These are phyloP conservation scores for Persicaria tinctoria DNA, from an alignment of 148 eudicot species.

Conservation along the genomic window DNA sequence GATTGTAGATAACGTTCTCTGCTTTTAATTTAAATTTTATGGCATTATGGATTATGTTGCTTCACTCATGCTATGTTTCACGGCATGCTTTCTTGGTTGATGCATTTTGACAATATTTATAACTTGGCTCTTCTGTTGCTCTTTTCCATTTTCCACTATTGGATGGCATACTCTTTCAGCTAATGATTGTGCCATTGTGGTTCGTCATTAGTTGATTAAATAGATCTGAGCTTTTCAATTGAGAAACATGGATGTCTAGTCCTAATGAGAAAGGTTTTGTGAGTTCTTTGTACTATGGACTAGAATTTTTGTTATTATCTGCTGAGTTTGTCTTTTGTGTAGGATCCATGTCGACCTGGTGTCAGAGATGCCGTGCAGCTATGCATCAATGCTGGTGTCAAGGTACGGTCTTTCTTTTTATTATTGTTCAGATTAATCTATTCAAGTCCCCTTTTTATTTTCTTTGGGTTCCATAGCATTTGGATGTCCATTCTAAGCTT, in stretches of 20 bases:
- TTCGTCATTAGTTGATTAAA: neutral
- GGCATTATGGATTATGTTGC: neutral
- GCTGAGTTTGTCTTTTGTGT: neutral
- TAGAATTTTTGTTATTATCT: neutral
- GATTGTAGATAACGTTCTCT: neutral
- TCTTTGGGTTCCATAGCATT: neutral
- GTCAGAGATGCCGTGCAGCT: conserved; percentile 50
- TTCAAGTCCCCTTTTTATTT: neutral
- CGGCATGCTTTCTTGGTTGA: neutral
- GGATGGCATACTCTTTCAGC: neutral
- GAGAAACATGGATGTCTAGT: neutral
- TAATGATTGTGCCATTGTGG: neutral
- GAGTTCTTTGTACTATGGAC: neutral
- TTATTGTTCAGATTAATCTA: neutral
- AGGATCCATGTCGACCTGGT: conserved; percentile 71
- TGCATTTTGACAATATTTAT: neutral
- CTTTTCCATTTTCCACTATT: neutral
- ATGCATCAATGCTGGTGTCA: conserved; percentile 56
- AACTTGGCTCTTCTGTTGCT: neutral
- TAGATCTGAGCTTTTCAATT: neutral
- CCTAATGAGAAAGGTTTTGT: neutral
- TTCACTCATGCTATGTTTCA: neutral
- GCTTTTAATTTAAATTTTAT: neutral
- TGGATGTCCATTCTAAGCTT: neutral
- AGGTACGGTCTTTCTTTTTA: conserved; percentile 28